Percentiles rank a stretch among this genome's conserved stretches.
These are phyloP conservation scores for Mortierella sp. DNA, from an alignment of 371 early-diverging fungal genomes.

Conservation along the genomic window DNA sequence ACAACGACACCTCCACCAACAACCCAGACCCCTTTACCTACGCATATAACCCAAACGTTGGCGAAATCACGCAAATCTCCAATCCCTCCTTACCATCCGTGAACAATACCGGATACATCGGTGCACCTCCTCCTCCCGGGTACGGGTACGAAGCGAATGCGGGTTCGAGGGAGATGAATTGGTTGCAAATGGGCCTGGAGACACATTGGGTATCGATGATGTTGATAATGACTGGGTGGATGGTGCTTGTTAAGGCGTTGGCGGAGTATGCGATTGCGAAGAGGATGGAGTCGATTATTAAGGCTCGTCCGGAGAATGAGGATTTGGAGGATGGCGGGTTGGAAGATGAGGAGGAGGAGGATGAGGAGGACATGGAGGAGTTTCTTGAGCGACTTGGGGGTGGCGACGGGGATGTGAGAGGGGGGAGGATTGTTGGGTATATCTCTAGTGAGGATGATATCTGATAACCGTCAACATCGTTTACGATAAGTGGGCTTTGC, in stretches of 20 bases:
- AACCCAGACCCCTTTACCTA: neutral
- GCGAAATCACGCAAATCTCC: slow-evolving; percentile 29
- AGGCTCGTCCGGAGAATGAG: slow-evolving; percentile 7
- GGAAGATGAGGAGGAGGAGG: neutral
- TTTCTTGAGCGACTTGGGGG: neutral
- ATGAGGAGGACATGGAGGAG: neutral
- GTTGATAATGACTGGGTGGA: slow-evolving; percentile 70
- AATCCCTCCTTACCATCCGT: slow-evolving; percentile 4
- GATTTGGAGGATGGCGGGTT: neutral
- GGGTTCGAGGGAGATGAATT: slow-evolving; percentile 31
- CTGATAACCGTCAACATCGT: neutral
- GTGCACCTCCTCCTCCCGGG: neutral
- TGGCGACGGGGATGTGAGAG: too few relatives aligned
- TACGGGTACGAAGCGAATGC: slow-evolving; percentile 8
- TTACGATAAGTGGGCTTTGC: neutral
- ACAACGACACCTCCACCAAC: neutral
- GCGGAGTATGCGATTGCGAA: slow-evolving; percentile 63
- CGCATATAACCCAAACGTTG: slow-evolving; percentile 2
- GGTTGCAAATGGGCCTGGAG: slow-evolving; percentile 31
- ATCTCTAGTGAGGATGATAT: slow-evolving; percentile 1
- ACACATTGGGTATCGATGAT: slow-evolving; percentile 45
- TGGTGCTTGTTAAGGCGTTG: slow-evolving; percentile 65
- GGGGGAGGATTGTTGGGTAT: neutral
- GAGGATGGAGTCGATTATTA: slow-evolving; percentile 65
- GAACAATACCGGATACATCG: slow-evolving; percentile 40